A percentile compares a stretch with the other conserved stretches of the same genome.
Evolutionary conservation across 805 yeast species (phyloP).

Genomic region (Millerozyma miso): DNA sequence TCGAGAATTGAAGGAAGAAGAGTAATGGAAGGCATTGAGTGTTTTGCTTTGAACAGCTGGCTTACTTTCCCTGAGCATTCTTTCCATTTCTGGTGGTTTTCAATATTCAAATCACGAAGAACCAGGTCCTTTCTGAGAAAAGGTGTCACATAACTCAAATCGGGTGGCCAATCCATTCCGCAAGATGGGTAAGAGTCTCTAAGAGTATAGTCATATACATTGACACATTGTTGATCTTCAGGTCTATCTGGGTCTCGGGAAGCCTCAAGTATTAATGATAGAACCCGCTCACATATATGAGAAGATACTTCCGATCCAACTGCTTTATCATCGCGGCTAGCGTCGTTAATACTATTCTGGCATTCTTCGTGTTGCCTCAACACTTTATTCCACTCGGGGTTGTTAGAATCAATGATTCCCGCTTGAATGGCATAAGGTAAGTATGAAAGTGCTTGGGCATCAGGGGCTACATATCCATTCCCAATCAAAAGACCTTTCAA

Average conservation of each 20-base stretch:
- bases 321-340: conserved; percentile 16
- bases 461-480: conserved; percentile 93
- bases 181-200: conserved; percentile 78
- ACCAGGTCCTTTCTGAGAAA: conserved; percentile 49
- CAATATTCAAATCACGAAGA: conserved; percentile 47
- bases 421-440: conserved; percentile 64
- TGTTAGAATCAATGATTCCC: conserved; percentile 46
- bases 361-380: conserved; percentile 54
- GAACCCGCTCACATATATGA: conserved; percentile 45
- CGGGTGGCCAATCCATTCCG: conserved; percentile 90
- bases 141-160: conserved; percentile 43
- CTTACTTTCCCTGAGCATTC: conserved; percentile 74
- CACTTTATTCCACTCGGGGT: conserved; percentile 37
- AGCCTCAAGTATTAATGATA: conserved; percentile 31
- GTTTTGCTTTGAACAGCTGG: conserved; percentile 43
- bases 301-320: conserved; percentile 22
- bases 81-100: conserved; percentile 51
- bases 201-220: conserved; percentile 77
- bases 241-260: conserved; percentile 25
- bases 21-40: conserved; percentile 57
- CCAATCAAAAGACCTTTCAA: conserved; percentile 75
- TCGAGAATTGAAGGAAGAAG: conserved; percentile 64
- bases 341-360: conserved; percentile 46
- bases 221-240: conserved; percentile 55
- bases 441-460: conserved; percentile 75